Evolutionary conservation across 1,284 basidiomycete species (phyloP).

Genomic region (Apiotrichum sp.): DNA sequence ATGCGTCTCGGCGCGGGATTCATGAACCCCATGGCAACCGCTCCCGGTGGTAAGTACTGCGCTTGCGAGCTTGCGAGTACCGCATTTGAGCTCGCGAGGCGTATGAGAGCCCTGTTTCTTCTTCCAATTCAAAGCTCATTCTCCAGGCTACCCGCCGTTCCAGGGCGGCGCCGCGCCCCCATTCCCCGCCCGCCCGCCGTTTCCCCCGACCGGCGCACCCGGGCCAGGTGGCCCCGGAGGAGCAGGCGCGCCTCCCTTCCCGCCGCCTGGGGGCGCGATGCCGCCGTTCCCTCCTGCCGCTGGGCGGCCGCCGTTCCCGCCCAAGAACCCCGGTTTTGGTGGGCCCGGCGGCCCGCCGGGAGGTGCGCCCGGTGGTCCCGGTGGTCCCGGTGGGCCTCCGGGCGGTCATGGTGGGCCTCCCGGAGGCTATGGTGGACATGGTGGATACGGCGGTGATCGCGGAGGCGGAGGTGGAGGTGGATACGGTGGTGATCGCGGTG

Average conservation of each 20-base stretch:
- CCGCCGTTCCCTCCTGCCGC: conserved; percentile 44
- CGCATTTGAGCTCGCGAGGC: too few species aligned
- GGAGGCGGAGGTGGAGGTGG: conserved; percentile 57
- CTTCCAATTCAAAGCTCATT: not conserved
- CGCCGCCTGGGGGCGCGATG: conserved; percentile 15
- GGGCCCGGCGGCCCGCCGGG: conserved; percentile 19
- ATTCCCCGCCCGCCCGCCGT: conserved; percentile 50
- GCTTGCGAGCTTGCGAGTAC: conserved; percentile 11
- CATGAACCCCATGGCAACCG: conserved; percentile 35
- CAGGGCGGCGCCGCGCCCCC: conserved; percentile 5
- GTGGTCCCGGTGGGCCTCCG: not conserved
- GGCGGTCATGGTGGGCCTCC: not conserved
- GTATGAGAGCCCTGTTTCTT: too few species aligned
- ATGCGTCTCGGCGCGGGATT: conserved; percentile 43
- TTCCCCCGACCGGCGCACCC: conserved; percentile 50
- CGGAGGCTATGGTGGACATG: not conserved
- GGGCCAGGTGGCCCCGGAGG: not conserved
- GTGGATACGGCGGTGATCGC: not conserved
- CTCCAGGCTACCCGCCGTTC: conserved; percentile 9
- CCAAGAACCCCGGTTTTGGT: not conserved
- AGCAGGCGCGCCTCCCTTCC: conserved; percentile 15
- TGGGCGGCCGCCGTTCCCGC: conserved; percentile 23
- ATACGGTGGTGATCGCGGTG: not conserved
- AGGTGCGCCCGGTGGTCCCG: not conserved
- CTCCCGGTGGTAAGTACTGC: conserved; percentile 15